Conservation (phyloP, 768 basidiomycete genomes). For the Aureoboletus auriporus region DNA sequence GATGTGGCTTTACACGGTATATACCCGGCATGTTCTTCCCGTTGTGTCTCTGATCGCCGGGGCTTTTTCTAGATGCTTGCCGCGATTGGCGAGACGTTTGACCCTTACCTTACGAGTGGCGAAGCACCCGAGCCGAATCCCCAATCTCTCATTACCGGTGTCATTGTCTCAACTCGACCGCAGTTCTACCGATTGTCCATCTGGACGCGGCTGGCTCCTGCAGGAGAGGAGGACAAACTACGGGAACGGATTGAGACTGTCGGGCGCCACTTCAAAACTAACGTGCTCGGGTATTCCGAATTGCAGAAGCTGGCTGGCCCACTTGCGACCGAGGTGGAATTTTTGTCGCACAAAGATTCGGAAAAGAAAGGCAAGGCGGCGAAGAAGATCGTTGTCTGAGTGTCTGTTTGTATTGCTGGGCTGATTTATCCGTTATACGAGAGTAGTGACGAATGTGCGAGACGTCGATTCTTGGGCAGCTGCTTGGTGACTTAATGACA, state of each 20-base stretch:
- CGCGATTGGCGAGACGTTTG: slow-evolving; percentile 98
- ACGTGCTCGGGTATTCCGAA: slow-evolving; percentile 78
- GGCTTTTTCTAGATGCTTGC: slow-evolving; percentile 85
- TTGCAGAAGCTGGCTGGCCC: slow-evolving; percentile 73
- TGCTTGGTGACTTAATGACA: slow-evolving; percentile 26
- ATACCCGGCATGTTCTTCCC: slow-evolving; percentile 9
- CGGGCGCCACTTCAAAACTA: slow-evolving; percentile 88
- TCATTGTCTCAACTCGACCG: slow-evolving; percentile 91
- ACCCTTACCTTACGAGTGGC: slow-evolving; percentile 68
- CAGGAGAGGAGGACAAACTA: slow-evolving; percentile 51
- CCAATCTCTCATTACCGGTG: slow-evolving; percentile 79
- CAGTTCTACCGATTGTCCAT: slow-evolving; percentile 96
- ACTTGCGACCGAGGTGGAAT: slow-evolving; percentile 94
- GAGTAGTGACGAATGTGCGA: slow-evolving; percentile 22
- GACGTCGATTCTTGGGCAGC: slow-evolving; percentile 14
- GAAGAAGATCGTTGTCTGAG: slow-evolving; percentile 73
- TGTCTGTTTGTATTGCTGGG: slow-evolving; percentile 10
- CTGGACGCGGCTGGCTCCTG: slow-evolving; percentile 89
- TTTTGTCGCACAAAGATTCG: slow-evolving; percentile 90
- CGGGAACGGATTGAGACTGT: slow-evolving; percentile 80
- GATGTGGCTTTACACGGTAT: slow-evolving; percentile 98
- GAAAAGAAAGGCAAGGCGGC: slow-evolving; percentile 88
- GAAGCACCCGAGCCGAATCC: slow-evolving; percentile 38
- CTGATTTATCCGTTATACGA: slow-evolving; percentile 32
- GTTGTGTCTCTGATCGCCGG: slow-evolving; percentile 1